These are phyloP conservation scores for Penicillium daleae DNA, from an alignment of 495 filamentous ascomycete genomes.

Conservation along the genomic window DNA sequence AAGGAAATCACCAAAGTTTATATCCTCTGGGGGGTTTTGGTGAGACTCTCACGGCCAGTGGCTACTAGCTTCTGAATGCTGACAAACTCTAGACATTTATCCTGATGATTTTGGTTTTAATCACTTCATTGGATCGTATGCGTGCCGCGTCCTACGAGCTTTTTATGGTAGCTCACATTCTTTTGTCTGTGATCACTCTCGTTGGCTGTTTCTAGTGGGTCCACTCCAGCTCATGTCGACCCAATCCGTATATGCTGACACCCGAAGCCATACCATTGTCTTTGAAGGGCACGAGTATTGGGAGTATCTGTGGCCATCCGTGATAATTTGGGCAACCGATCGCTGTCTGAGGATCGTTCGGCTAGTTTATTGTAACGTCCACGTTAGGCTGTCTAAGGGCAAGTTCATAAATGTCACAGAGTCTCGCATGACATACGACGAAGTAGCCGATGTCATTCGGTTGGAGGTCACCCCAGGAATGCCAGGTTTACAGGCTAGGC, in stretches of 20 bases:
- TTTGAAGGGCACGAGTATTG: conserved; percentile 54
- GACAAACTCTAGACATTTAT: conserved; percentile 45
- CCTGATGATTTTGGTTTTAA: conserved; percentile 50
- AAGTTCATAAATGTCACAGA: conserved; percentile 30
- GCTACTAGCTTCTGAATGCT: neutral
- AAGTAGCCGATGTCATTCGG: conserved; percentile 53
- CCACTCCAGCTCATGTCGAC: neutral
- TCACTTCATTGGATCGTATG: conserved; percentile 51
- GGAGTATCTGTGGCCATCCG: conserved; percentile 55
- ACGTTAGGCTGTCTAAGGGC: conserved; percentile 26
- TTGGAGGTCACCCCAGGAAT: conserved; percentile 46
- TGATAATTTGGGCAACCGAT: conserved; percentile 56
- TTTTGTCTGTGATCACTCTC: conserved; percentile 52
- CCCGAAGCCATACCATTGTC: conserved; percentile 50
- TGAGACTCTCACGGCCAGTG: conserved; percentile 15
- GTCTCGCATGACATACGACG: conserved; percentile 49
- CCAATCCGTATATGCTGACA: conserved; percentile 2
- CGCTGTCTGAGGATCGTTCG: conserved; percentile 51
- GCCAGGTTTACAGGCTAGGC: conserved; percentile 38
- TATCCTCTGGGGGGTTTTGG: conserved; percentile 43
- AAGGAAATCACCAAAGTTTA: conserved; percentile 39
- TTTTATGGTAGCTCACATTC: conserved; percentile 57
- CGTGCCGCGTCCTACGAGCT: conserved; percentile 55
- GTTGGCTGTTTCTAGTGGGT: conserved; percentile 59
- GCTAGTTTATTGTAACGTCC: conserved; percentile 52